phyloP scores from a whole-genome alignment of 345 rosid species.

The Nephelium lappaceum region DNA sequence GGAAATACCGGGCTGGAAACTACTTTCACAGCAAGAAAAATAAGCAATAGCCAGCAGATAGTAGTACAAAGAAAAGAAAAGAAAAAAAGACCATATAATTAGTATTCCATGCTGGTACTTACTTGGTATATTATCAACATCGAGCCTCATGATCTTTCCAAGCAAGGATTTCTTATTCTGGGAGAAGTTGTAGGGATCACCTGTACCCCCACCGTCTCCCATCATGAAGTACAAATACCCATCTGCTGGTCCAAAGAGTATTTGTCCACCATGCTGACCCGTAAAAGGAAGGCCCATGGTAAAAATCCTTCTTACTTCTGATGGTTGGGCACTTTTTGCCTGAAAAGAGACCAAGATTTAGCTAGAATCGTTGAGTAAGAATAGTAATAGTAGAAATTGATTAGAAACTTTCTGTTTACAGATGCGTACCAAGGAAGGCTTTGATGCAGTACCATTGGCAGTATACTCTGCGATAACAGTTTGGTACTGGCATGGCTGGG shows the following conservation, averaged over 20 bases:
- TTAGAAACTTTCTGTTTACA: background rate
- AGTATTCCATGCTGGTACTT: constrained; percentile 35
- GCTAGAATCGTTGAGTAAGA: constrained; percentile 10
- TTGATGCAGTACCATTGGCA: constrained; percentile 52
- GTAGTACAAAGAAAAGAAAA: background rate
- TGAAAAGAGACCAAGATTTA: constrained; percentile 30
- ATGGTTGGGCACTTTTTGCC: constrained; percentile 73
- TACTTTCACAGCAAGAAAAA: background rate
- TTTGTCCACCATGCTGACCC: constrained; percentile 87
- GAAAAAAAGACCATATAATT: background rate
- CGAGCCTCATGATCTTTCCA: constrained; percentile 92
- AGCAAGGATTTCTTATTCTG: constrained; percentile 97
- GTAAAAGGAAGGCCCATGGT: constrained; percentile 94
- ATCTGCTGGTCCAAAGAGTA: constrained; percentile 88
- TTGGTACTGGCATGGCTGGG: constrained; percentile 78
- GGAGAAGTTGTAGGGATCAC: constrained; percentile 84
- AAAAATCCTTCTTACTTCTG: constrained; percentile 88
- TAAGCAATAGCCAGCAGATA: constrained; percentile 6
- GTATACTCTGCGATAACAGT: constrained; percentile 73
- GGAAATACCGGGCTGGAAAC: background rate
- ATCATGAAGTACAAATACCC: constrained; percentile 91
- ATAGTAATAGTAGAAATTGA: constrained; percentile 1
- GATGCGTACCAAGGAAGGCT: constrained; percentile 54
- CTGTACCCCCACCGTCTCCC: constrained; percentile 85
- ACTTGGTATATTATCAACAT: constrained; percentile 82